Base-by-base conservation (phyloP, 805 yeast genomes). In the Yamadazyma scolyti region DNA sequence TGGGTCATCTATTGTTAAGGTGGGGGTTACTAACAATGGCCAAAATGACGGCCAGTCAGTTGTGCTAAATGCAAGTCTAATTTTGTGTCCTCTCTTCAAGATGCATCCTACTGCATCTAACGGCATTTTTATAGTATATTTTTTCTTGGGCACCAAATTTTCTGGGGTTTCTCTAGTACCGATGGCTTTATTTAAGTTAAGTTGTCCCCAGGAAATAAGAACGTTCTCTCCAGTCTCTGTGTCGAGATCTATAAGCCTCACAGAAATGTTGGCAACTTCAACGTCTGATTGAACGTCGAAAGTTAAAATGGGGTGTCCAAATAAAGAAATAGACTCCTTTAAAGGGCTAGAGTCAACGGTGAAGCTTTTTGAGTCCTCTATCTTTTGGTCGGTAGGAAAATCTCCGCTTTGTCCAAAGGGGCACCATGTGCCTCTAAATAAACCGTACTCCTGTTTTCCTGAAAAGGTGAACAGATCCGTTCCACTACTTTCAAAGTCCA, bases 31-130 rank as follows among this genome's bases (percentile, higher is more conserved):
- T 4, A 69, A 55, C 0, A 59, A 47, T 17, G 74, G 73, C 73
- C 73, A 68, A 20, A 55, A 54, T 33, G 64, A 69, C 8, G 73
- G 73, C 73, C 74, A 68, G 37, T 68, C 73, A 20, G 67, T 54
- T 1, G 73, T 54, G 6, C 72, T 65, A 25, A 68, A 50, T 0
- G 69, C 65, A 9, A 68, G 42, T 39, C 65, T 52, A 14, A 68
- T 34, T 25, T 44, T 54, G 37, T 68, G 72, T 7, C 69, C 71
- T 27, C 49, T 48, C 7, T 36, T 46, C 9, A 56, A 35, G 20
- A 55, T 55, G 28, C 58, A 46, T 23, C 73, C 73, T 9, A 65
- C 33, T 6, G 65, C 68, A 43, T 68, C 73, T 11, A 68, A 40
- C 20, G 54, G 51, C 27, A 68, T 36, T 9, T 40, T 32, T 19